Evolutionary conservation across 148 eudicot genomes (phyloP).

Genomic region (Hydrangea macrophylla): DNA sequence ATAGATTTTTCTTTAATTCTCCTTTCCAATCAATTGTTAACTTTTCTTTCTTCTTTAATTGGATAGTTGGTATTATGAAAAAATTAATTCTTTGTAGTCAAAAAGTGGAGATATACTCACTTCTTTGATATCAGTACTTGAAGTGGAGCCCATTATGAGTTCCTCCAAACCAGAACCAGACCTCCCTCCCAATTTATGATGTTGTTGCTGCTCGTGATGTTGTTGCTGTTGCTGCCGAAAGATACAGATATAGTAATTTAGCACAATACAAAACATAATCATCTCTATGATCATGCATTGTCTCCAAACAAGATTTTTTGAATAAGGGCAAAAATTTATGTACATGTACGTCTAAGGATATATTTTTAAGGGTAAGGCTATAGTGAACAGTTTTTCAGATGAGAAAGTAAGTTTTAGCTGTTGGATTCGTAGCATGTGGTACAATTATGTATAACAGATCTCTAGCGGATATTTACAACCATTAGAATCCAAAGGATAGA

Average conservation of each 20-base stretch:
- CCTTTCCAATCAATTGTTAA: not conserved
- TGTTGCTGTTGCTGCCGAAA: conserved; percentile 41
- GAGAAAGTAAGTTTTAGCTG: too few species aligned
- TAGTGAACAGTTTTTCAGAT: too few species aligned
- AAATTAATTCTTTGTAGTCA: conserved; percentile 43
- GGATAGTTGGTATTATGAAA: not conserved
- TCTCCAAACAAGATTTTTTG: conserved; percentile 21
- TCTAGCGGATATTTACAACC: too few species aligned
- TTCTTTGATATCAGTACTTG: conserved; percentile 47
- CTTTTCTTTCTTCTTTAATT: not conserved
- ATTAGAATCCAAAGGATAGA: too few species aligned
- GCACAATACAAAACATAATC: conserved; percentile 30
- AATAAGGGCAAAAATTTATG: too few species aligned
- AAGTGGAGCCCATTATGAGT: conserved; percentile 91
- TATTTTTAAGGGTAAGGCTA: too few species aligned
- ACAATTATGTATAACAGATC: too few species aligned
- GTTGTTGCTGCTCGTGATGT: conserved; percentile 47
- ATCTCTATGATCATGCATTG: conserved; percentile 44
- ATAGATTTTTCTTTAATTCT: conserved; percentile 11
- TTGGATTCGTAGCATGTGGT: too few species aligned
- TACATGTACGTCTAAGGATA: too few species aligned
- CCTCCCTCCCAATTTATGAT: conserved; percentile 76
- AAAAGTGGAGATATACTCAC: conserved; percentile 49
- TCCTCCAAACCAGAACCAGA: conserved; percentile 94
- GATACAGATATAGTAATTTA: conserved; percentile 3